Base-by-base conservation (phyloP, 164 flowering plant species). In the Vitis riparia region DNA sequence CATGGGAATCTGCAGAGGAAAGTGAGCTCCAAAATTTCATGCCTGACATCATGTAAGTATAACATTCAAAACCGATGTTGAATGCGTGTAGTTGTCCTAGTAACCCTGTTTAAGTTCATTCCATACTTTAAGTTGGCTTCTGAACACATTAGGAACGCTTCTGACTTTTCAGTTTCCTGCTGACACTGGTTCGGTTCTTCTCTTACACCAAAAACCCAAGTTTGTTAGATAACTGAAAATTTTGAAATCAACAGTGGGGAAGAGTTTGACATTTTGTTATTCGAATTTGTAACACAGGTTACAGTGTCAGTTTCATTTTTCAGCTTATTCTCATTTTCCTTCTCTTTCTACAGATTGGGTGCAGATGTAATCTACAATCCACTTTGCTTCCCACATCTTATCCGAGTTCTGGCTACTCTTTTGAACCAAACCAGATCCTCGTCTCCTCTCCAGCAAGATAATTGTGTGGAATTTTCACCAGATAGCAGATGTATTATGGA, bases 341-440 rank as follows among this genome's bases (percentile, higher is more conserved):
- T 49, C 56, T 75, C 49, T 68, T 71, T 70, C 48, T 23, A 27
- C 87, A 95, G 99, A 67, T 80, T 93, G 83, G 99, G 95, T 67
- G 99, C 99, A 67, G 99, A 95, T 82, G 87, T 95, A 14, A 87
- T 93, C 16, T 95, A 95, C 72, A 86, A 95, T 77, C 98, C 97
- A 8, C 62, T 74, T 16, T 90, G 94, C 75, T 84, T 95, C 59
- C 95, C 97, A 1, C 87, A 90, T 80, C 97, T 95, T 63, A 78
- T 91, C 73, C 87, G 81, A 55, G 82, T 90, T 13, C 89, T 95
- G 29, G 55, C 61, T 61, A 70, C 51, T 68, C 77, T 77, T 57
- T 51, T 77, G 65, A 65, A 62, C 29, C 51, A 29, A 59, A 48
- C 0, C 19, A 65, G 67, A 52, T 50, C 75, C 9, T 13, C 50